Percentiles rank a stretch among this genome's conserved stretches.
Evolutionary conservation across 2,329 filamentous ascomycete species (phyloP).

Genomic region (Exserohilum turcica): DNA sequence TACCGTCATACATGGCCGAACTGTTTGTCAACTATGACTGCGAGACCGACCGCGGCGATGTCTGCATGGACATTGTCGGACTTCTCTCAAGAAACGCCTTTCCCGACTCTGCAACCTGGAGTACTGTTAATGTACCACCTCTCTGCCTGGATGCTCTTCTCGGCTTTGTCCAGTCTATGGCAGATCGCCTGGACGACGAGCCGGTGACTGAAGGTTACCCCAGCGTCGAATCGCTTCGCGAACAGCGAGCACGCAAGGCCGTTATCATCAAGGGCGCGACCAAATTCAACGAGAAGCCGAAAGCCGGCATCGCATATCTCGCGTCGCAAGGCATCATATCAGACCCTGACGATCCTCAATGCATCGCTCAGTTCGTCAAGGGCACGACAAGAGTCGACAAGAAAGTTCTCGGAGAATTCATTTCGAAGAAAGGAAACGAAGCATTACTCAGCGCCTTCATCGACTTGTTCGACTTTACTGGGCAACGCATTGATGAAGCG

Average conservation of each 20-base stretch:
- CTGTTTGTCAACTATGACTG: conserved; percentile 98
- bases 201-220: conserved; percentile 69
- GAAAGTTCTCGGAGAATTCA: conserved; percentile 85
- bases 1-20: conserved; percentile 93
- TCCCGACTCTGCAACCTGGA: conserved; percentile 97
- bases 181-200: conserved; percentile 78
- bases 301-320: conserved; percentile 83
- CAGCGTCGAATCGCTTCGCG: conserved; percentile 66
- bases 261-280: conserved; percentile 84
- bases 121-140: conserved; percentile 95
- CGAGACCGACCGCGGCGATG: conserved; percentile 84
- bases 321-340: conserved; percentile 84
- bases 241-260: conserved; percentile 80
- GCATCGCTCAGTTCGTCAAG: conserved; percentile 84
- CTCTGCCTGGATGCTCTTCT: conserved; percentile 90
- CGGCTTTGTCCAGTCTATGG: conserved; percentile 88
- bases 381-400: conserved; percentile 89
- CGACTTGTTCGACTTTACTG: conserved; percentile 82
- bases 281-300: conserved; percentile 96
- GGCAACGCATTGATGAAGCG: conserved; percentile 87
- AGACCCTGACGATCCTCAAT: conserved; percentile 72
- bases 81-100: conserved; percentile 91
- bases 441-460: conserved; percentile 83
- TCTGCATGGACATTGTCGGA: conserved; percentile 95
- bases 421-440: conserved; percentile 90